Conservation (phyloP, 257 asterid species). For the Solanum tacnaense region DNA sequence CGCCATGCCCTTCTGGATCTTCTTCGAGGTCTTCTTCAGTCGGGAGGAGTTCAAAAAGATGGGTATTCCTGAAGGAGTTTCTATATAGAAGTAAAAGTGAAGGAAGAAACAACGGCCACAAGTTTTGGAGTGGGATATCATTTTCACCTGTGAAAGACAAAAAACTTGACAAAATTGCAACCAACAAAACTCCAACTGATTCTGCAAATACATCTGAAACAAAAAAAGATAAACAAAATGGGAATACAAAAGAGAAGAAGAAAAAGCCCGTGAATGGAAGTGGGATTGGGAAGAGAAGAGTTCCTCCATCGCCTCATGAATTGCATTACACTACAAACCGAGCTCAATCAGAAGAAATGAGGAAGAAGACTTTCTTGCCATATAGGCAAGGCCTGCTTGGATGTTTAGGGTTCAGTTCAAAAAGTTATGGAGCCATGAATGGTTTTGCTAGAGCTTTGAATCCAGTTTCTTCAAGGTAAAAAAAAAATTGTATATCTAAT, state of each 20-base stretch:
- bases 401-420: conserved; percentile 87
- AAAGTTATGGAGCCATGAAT: conserved; percentile 79
- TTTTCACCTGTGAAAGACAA: conserved; percentile 64
- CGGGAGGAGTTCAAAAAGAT: conserved; percentile 61
- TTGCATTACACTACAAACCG: conserved; percentile 74
- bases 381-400: conserved; percentile 84
- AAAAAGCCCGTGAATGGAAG: conserved; percentile 18
- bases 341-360: conserved; percentile 97
- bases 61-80: conserved; percentile 80
- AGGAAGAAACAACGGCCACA: conserved; percentile 54
- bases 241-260: conserved; percentile 18
- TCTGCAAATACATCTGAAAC: not conserved
- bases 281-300: conserved; percentile 35
- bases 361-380: conserved; percentile 90
- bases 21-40: conserved; percentile 75
- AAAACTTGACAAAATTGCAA: conserved; percentile 16
- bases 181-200: not conserved
- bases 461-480: conserved; percentile 77
- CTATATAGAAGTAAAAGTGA: conserved; percentile 83
- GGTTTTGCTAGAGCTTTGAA: conserved; percentile 76
- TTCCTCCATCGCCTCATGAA: conserved; percentile 72
- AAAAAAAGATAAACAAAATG: not conserved
- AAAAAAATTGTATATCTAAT: not conserved
- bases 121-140: conserved; percentile 56
- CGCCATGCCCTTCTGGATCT: conserved; percentile 36